Conservation (phyloP, 2,329 filamentous ascomycete species). For the Neocatenulostroma microsporum region DNA sequence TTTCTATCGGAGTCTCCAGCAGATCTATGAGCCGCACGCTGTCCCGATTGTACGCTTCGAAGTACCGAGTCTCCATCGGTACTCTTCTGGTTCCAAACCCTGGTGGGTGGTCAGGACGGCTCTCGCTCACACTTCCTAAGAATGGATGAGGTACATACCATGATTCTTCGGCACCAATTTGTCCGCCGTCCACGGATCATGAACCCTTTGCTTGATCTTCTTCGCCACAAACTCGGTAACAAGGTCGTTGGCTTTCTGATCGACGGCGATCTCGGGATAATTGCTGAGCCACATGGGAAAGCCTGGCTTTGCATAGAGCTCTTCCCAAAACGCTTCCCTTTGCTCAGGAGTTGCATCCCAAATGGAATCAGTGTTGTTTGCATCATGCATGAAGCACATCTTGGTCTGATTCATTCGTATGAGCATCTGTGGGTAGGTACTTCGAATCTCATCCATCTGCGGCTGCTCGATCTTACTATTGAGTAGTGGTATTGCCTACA, state of each 20-base stretch:
- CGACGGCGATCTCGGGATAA: constrained; percentile 26
- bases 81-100: constrained; percentile 21
- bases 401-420: constrained; percentile 30
- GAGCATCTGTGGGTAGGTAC: constrained; percentile 37
- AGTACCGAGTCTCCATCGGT: constrained; percentile 42
- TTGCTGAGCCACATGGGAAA: constrained; percentile 12
- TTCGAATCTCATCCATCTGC: constrained; percentile 35
- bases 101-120: neutral
- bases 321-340: constrained; percentile 7
- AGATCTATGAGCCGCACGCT: constrained; percentile 43
- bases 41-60: constrained; percentile 40
- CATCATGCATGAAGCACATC: constrained; percentile 26
- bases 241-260: constrained; percentile 28
- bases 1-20: constrained; percentile 36
- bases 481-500: constrained; percentile 47
- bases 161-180: constrained; percentile 20
- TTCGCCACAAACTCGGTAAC: constrained; percentile 24
- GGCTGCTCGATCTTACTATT: constrained; percentile 35
- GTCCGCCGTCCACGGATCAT: constrained; percentile 43
- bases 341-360: constrained; percentile 8
- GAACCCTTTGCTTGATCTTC: constrained; percentile 30
- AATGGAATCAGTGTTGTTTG: constrained; percentile 12
- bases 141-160: constrained; percentile 27
- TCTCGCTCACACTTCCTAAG: neutral
- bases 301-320: constrained; percentile 8